Evolutionary conservation across 2,329 filamentous ascomycete genomes (phyloP).

Genomic region (Fusarium bulbicola): DNA sequence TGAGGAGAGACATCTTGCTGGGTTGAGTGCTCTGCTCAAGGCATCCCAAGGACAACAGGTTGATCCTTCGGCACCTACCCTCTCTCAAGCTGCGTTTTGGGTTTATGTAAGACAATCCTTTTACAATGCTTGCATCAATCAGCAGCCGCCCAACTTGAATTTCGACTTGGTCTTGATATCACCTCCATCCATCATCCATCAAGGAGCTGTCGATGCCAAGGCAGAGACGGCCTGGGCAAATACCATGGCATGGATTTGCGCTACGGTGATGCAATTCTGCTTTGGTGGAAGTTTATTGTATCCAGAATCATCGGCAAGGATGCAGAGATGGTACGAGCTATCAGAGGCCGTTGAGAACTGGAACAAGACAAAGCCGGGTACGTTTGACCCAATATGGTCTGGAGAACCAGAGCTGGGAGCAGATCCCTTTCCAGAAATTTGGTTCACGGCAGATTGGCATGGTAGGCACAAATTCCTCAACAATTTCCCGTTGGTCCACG

Average conservation of each 20-base stretch:
- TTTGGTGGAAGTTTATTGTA: background rate
- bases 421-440: background rate
- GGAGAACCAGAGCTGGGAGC: background rate
- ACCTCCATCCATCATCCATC: background rate
- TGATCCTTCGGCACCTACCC: constrained; percentile 18
- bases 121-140: constrained; percentile 33
- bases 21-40: constrained; percentile 27
- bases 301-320: background rate
- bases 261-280: constrained; percentile 27
- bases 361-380: background rate
- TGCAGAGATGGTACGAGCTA: constrained; percentile 1
- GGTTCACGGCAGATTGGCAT: constrained; percentile 13
- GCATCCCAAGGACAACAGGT: constrained; percentile 26
- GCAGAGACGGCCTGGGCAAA: constrained; percentile 33
- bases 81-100: constrained; percentile 33
- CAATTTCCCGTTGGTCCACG: background rate
- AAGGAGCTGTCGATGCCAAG: constrained; percentile 1
- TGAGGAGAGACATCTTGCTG: constrained; percentile 28
- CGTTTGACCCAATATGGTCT: constrained; percentile 3
- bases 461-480: background rate
- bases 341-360: constrained; percentile 5
- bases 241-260: constrained; percentile 32
- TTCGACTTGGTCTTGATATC: background rate
- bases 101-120: constrained; percentile 31
- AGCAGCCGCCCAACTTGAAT: constrained; percentile 22